Percentiles rank a stretch among this genome's conserved stretches.
Evolutionary conservation across 2,329 filamentous ascomycete genomes (phyloP).

Genomic region (Neopestalotiopsis sp.): DNA sequence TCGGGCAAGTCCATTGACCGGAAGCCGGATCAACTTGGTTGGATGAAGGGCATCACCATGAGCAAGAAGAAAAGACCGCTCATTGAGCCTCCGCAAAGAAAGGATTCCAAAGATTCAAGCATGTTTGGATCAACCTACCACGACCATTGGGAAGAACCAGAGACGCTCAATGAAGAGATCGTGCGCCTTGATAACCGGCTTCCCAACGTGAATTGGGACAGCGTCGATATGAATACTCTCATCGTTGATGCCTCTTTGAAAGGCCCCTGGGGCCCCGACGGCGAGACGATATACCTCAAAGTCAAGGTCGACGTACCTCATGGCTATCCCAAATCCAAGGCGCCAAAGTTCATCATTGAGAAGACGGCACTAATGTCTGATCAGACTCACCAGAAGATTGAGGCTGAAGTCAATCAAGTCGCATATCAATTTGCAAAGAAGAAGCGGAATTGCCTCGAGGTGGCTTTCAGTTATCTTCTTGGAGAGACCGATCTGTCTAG

Average conservation of each 20-base stretch:
- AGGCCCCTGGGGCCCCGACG: constrained; percentile 65
- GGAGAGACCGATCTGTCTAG: constrained; percentile 66
- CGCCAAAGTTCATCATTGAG: constrained; percentile 64
- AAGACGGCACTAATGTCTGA: constrained; percentile 67
- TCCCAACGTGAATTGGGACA: constrained; percentile 68
- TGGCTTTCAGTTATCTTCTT: constrained; percentile 65
- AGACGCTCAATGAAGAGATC: constrained; percentile 69
- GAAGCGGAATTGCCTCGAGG: constrained; percentile 66
- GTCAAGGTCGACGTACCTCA: constrained; percentile 64
- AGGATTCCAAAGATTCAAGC: constrained; percentile 56
- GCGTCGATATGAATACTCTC: constrained; percentile 67
- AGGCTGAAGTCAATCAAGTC: constrained; percentile 61
- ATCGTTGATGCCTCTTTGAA: constrained; percentile 65
- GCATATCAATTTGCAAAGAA: constrained; percentile 59
- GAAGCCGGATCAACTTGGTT: constrained; percentile 64
- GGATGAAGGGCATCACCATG: constrained; percentile 73
- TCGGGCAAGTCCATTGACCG: constrained; percentile 48
- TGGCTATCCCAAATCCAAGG: constrained; percentile 61
- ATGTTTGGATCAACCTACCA: constrained; percentile 57
- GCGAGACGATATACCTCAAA: constrained; percentile 64
- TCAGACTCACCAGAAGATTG: constrained; percentile 56
- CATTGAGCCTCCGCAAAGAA: constrained; percentile 49
- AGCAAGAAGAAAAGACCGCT: constrained; percentile 56
- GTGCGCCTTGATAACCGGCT: constrained; percentile 65
- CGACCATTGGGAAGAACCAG: constrained; percentile 64